Evolutionary conservation across 768 basidiomycete genomes (phyloP).

Genomic region (Lepiota brunneoincarnata): DNA sequence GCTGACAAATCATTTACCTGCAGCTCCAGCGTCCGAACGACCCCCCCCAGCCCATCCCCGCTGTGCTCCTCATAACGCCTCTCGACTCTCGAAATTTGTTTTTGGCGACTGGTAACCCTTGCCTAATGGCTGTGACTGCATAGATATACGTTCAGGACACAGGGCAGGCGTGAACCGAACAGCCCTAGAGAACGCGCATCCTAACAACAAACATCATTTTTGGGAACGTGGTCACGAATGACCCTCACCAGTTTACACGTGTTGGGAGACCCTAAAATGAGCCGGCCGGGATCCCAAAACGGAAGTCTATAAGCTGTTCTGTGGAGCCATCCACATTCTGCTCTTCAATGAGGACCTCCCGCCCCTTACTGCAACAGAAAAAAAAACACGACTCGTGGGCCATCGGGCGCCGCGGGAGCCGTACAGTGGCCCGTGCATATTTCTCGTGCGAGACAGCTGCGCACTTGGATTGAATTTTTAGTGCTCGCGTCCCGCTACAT

Average conservation of each 20-base stretch:
- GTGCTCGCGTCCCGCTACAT: not conserved
- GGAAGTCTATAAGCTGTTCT: not conserved
- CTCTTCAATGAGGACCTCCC: not conserved
- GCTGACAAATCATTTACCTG: not conserved
- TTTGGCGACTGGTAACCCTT: not conserved
- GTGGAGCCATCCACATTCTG: conserved; percentile 5
- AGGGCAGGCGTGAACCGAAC: conserved; percentile 5
- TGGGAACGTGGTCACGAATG: conserved; percentile 7
- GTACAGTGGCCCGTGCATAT: not conserved
- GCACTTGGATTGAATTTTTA: not conserved
- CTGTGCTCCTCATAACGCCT: not conserved
- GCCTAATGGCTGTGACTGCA: not conserved
- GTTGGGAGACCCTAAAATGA: not conserved
- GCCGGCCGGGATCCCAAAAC: conserved; percentile 5
- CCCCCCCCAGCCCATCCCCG: too few species aligned
- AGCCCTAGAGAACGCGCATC: conserved; percentile 3
- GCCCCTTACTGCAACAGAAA: conserved; percentile 1
- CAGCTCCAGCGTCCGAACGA: too few species aligned
- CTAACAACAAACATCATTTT: conserved; percentile 11
- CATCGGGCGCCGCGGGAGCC: not conserved
- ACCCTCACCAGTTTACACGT: not conserved
- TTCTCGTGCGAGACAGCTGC: not conserved
- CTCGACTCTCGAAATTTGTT: not conserved
- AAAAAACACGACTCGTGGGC: conserved; percentile 3
- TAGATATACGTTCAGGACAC: not conserved